Evolutionary conservation across 2,329 filamentous ascomycete genomes (phyloP).

Genomic region (Aspergillus pseudonomiae): DNA sequence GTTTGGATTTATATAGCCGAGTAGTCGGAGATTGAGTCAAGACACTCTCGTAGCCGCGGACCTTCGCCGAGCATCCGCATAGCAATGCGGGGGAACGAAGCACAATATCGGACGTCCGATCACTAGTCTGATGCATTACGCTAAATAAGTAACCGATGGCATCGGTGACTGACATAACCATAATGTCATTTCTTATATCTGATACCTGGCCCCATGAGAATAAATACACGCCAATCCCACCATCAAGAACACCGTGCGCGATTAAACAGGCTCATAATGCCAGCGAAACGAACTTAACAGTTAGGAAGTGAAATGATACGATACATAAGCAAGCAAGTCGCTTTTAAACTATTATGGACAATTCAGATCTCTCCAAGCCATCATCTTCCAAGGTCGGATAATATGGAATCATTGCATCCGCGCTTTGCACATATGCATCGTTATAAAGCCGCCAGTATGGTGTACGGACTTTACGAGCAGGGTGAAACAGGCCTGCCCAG

Average conservation of each 20-base stretch:
- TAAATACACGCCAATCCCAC: conserved; percentile 16
- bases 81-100: not conserved
- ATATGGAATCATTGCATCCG: conserved; percentile 94
- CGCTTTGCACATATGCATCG: conserved; percentile 90
- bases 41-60: not conserved
- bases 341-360: conserved; percentile 74
- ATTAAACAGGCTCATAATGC: conserved; percentile 16
- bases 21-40: not conserved
- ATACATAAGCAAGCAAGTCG: conserved; percentile 29
- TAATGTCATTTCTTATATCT: conserved; percentile 16
- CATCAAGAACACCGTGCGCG: conserved; percentile 17
- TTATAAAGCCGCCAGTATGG: conserved; percentile 98
- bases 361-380: conserved; percentile 74
- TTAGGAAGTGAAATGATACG: not conserved
- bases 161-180: conserved; percentile 1
- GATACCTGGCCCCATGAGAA: conserved; percentile 2
- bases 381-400: conserved; percentile 87
- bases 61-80: not conserved
- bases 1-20: not conserved
- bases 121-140: not conserved
- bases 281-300: conserved; percentile 3
- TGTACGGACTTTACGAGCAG: conserved; percentile 87
- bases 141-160: not conserved
- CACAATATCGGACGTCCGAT: not conserved
- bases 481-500: conserved; percentile 96